Evolutionary conservation across 2,329 filamentous ascomycete genomes (phyloP).

Genomic region (Sclerotinia sclerotiorum): DNA sequence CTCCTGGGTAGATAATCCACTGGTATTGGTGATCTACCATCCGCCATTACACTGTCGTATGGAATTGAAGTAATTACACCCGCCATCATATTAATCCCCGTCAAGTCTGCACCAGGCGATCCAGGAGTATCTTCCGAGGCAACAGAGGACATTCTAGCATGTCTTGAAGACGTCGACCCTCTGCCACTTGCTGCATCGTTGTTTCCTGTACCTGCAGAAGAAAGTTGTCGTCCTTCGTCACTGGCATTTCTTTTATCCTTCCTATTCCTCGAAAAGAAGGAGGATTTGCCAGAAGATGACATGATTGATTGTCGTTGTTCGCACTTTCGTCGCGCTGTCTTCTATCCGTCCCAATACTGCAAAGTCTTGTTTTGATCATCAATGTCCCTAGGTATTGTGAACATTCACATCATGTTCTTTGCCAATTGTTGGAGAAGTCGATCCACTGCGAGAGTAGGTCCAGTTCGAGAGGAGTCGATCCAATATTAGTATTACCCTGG

Average conservation of each 20-base stretch:
- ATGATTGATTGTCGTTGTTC: slow-evolving; percentile 27
- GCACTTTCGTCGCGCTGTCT: slow-evolving; percentile 20
- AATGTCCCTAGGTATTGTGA: slow-evolving; percentile 33
- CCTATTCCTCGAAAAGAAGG: slow-evolving; percentile 87
- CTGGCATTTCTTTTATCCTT: slow-evolving; percentile 66
- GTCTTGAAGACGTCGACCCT: slow-evolving; percentile 70
- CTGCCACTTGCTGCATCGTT: slow-evolving; percentile 61
- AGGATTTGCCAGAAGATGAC: slow-evolving; percentile 41
- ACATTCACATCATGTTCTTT: slow-evolving; percentile 36
- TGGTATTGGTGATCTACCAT: slow-evolving; percentile 67
- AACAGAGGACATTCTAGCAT: slow-evolving; percentile 70
- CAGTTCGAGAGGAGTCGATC: background rate
- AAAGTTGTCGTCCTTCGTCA: slow-evolving; percentile 56
- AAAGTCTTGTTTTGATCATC: slow-evolving; percentile 33
- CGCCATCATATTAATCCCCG: slow-evolving; percentile 70
- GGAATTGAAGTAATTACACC: slow-evolving; percentile 86
- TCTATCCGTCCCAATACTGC: slow-evolving; percentile 26
- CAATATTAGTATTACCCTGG: slow-evolving; percentile 18
- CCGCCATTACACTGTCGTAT: slow-evolving; percentile 69
- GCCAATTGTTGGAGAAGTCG: slow-evolving; percentile 26
- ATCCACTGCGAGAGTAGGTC: background rate
- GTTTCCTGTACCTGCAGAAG: slow-evolving; percentile 45
- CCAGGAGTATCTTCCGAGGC: slow-evolving; percentile 68
- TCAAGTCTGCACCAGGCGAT: slow-evolving; percentile 58
- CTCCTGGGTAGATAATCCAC: slow-evolving; percentile 71